A percentile compares a stretch with the other conserved stretches of the same genome.
These are phyloP conservation scores for Nematocida minor DNA, from an alignment of 371 early-diverging fungal genomes.

Conservation along the genomic window DNA sequence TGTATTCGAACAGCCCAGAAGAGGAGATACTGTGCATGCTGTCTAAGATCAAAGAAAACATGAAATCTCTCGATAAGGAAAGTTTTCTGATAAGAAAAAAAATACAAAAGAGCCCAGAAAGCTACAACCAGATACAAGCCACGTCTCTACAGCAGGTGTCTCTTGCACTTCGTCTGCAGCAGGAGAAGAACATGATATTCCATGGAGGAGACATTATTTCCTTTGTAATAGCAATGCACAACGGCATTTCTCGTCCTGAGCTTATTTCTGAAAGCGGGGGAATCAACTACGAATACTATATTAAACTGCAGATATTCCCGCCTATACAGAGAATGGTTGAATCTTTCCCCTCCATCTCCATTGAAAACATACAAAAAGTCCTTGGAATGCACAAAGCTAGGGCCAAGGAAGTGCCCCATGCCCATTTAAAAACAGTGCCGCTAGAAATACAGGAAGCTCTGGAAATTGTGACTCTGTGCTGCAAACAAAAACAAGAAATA, in stretches of 20 bases:
- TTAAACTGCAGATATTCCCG: constrained; percentile 86
- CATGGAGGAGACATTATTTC: constrained; percentile 84
- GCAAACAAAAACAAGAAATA: constrained; percentile 52
- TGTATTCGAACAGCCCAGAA: constrained; percentile 12
- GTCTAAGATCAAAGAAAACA: constrained; percentile 72
- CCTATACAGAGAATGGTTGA: constrained; percentile 67
- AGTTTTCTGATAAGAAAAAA: constrained; percentile 79
- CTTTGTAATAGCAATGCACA: constrained; percentile 77
- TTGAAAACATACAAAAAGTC: constrained; percentile 17
- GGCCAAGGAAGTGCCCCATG: constrained; percentile 8
- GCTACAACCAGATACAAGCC: constrained; percentile 72
- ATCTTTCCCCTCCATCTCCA: constrained; percentile 16
- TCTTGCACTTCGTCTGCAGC: constrained; percentile 79
- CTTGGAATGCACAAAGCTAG: constrained; percentile 5
- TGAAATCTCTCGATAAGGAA: constrained; percentile 71
- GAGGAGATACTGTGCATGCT: constrained; percentile 60
- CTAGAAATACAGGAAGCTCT: constrained; percentile 23
- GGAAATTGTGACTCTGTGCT: constrained; percentile 57
- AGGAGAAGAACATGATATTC: constrained; percentile 68
- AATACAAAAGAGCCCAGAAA: constrained; percentile 80
- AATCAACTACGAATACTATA: constrained; percentile 84
- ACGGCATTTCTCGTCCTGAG: constrained; percentile 75
- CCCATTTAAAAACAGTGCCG: constrained; percentile 48
- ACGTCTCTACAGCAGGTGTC: constrained; percentile 86
- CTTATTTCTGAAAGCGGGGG: constrained; percentile 67